Percentiles rank a stretch among this genome's conserved stretches.
These are phyloP conservation scores for Carex arenaria DNA, from an alignment of 202 grass and related monocot genomes.

Conservation along the genomic window DNA sequence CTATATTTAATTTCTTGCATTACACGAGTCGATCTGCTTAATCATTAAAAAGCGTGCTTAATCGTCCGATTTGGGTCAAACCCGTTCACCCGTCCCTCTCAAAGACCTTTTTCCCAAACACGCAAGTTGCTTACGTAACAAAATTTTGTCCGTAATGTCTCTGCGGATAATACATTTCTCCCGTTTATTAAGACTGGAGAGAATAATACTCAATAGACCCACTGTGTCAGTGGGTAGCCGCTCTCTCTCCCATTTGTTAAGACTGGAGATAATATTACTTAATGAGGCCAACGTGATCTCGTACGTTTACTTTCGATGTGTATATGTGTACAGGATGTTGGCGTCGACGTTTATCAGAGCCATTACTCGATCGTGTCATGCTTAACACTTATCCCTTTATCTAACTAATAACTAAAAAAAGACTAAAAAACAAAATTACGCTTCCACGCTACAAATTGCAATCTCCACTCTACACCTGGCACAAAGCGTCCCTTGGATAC, in stretches of 20 bases:
- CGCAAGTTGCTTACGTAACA: not conserved
- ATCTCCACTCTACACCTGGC: not conserved
- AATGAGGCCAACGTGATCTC: not conserved
- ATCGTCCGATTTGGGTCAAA: too few relatives aligned
- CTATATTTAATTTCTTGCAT: too few relatives aligned
- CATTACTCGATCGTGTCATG: not conserved
- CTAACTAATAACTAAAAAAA: not conserved
- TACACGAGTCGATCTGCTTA: too few relatives aligned
- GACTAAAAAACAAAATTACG: not conserved
- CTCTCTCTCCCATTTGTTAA: not conserved
- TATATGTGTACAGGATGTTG: not conserved
- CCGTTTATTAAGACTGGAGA: not conserved
- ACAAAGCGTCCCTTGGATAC: not conserved
- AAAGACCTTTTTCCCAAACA: not conserved
- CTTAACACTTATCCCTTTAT: not conserved
- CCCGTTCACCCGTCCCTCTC: not conserved
- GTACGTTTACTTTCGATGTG: not conserved
- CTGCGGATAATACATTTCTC: not conserved
- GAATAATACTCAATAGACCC: not conserved
- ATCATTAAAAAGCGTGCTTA: too few relatives aligned
- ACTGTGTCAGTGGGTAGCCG: not conserved
- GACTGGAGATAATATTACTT: not conserved
- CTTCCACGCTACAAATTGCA: not conserved
- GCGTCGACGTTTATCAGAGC: too few relatives aligned
- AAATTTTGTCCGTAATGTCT: not conserved